Percentiles rank a stretch among this genome's conserved stretches.
These are phyloP conservation scores for Lachnellula suecica DNA, from an alignment of 2,329 filamentous ascomycete genomes.

Conservation along the genomic window DNA sequence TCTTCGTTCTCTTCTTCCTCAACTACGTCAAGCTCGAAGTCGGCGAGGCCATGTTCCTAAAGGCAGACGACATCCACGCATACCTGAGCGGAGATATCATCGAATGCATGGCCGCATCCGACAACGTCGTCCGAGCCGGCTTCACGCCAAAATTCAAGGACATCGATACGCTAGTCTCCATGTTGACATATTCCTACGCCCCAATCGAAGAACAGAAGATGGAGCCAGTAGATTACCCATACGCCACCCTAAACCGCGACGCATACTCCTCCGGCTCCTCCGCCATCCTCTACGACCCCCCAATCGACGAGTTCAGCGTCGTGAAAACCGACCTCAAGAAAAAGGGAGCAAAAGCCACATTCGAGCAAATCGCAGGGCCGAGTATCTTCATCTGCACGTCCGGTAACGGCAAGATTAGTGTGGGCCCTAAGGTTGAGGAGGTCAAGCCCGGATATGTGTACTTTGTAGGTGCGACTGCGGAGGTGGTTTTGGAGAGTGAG, in stretches of 20 bases:
- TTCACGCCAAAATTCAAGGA: constrained; percentile 99
- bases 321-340: constrained; percentile 74
- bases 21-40: constrained; percentile 88
- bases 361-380: constrained; percentile 83
- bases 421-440: constrained; percentile 78
- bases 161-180: constrained; percentile 80
- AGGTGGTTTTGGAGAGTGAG: constrained; percentile 73
- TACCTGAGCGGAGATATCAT: constrained; percentile 94
- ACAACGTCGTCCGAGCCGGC: constrained; percentile 96
- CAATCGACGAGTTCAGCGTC: constrained; percentile 94
- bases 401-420: constrained; percentile 79
- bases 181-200: constrained; percentile 94
- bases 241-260: constrained; percentile 75
- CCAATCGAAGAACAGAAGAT: constrained; percentile 96
- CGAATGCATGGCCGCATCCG: constrained; percentile 98
- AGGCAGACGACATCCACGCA: constrained; percentile 95
- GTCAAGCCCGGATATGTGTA: constrained; percentile 73
- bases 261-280: constrained; percentile 78
- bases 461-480: constrained; percentile 86
- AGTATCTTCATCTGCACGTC: constrained; percentile 90
- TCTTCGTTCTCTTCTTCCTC: constrained; percentile 96
- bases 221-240: constrained; percentile 80
- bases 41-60: constrained; percentile 93
- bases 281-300: constrained; percentile 82
- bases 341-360: constrained; percentile 76